Conservation (phyloP, 371 early-diverging fungal species). For the Mucor lusitanicus region DNA sequence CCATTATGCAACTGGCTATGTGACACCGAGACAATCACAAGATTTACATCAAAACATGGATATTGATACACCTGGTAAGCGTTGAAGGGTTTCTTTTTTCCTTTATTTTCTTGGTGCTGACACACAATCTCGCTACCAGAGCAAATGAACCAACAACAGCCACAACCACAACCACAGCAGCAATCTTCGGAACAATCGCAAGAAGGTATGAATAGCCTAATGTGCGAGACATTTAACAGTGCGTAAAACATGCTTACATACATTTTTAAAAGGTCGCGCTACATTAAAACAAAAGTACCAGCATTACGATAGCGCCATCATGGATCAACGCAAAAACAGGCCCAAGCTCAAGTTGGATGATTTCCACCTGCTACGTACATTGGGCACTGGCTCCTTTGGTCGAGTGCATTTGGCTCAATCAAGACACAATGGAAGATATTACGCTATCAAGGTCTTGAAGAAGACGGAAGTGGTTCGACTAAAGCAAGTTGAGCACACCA, state of each 20-base stretch:
- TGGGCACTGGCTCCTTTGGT: conserved; percentile 99
- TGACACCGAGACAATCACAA: conserved; percentile 28
- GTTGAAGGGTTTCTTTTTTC: neutral
- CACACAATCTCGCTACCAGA: neutral
- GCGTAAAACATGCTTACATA: neutral
- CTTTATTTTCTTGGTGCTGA: too few relatives aligned
- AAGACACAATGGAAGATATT: conserved; percentile 71
- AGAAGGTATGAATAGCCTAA: neutral
- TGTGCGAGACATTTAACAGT: neutral
- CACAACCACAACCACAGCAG: neutral
- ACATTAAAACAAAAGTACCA: conserved; percentile 5
- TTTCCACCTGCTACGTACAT: conserved; percentile 72
- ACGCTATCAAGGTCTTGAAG: conserved; percentile 94
- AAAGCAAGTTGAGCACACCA: conserved; percentile 96
- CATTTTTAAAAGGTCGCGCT: neutral
- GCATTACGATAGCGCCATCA: conserved; percentile 17
- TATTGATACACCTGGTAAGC: conserved; percentile 15
- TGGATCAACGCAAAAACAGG: conserved; percentile 26
- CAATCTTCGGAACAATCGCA: neutral
- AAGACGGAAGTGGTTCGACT: conserved; percentile 90
- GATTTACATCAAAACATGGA: conserved; percentile 22
- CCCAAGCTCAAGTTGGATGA: conserved; percentile 69
- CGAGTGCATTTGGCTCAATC: conserved; percentile 94
- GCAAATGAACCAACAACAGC: neutral
- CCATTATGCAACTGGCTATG: conserved; percentile 21